phyloP scores from a whole-genome alignment of 345 rosid species.

The Camelina laxa region DNA sequence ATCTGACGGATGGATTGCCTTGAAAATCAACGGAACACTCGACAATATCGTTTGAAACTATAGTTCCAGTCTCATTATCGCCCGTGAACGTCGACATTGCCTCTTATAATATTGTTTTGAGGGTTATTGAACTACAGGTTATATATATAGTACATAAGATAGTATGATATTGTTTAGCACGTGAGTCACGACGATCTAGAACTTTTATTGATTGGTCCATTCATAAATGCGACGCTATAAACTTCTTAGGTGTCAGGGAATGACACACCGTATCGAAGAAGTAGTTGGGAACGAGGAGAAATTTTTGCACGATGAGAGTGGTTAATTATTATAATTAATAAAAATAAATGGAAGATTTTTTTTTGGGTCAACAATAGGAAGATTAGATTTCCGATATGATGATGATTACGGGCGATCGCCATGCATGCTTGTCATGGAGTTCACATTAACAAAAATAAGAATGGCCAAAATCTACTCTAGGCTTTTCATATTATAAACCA shows the following conservation, averaged over 20 bases:
- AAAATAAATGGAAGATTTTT: background rate
- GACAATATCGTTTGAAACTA: background rate
- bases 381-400: no score
- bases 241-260: background rate
- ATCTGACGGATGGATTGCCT: slow-evolving; percentile 30
- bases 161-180: background rate
- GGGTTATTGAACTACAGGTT: background rate
- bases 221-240: background rate
- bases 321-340: background rate
- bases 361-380: no score
- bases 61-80: slow-evolving; percentile 19
- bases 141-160: background rate
- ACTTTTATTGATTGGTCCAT: no score
- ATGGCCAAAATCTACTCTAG: no score
- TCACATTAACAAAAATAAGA: no score
- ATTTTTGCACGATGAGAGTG: background rate
- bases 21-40: slow-evolving; percentile 13
- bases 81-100: slow-evolving; percentile 8
- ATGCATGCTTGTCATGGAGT: background rate
- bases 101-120: background rate
- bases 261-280: background rate
- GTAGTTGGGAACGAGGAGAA: background rate
- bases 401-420: background rate
- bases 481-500: no score
- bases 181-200: background rate